A percentile compares a stretch with the other conserved stretches of the same genome.
Conservation (phyloP, 2,329 filamentous ascomycete species). For the Fusarium sp. region DNA sequence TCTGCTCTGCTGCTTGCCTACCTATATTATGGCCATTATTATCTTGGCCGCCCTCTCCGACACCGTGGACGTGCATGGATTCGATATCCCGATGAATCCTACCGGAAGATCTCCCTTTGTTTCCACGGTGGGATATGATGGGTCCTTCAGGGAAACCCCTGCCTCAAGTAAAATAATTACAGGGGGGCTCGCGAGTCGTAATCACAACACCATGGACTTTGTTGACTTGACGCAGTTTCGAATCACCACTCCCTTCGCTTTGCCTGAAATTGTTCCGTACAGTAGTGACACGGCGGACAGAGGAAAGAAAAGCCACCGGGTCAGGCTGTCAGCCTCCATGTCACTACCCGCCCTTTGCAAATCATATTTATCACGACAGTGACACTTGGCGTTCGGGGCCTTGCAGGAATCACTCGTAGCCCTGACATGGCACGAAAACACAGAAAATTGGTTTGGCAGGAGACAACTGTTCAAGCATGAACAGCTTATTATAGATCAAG, state of each 20-base stretch:
- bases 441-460: background rate
- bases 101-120: constrained; percentile 34
- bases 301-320: constrained; percentile 7
- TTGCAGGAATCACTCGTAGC: constrained; percentile 22
- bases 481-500: background rate
- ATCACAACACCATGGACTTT: constrained; percentile 28
- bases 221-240: constrained; percentile 16
- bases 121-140: constrained; percentile 11
- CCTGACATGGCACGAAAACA: constrained; percentile 20
- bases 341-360: constrained; percentile 33
- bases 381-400: constrained; percentile 24
- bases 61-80: constrained; percentile 8
- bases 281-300: constrained; percentile 2
- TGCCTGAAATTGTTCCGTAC: background rate
- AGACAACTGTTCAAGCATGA: background rate
- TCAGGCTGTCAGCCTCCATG: constrained; percentile 23
- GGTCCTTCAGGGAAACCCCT: constrained; percentile 13
- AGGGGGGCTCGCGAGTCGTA: constrained; percentile 27
- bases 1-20: background rate
- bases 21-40: background rate
- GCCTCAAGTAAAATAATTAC: constrained; percentile 5
- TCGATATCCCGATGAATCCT: constrained; percentile 23
- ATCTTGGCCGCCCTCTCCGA: constrained; percentile 14
- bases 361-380: constrained; percentile 11
- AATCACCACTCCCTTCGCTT: constrained; percentile 37